Base-by-base conservation (phyloP, 345 rosid genomes). In the Eucalyptus lansdowneana region DNA sequence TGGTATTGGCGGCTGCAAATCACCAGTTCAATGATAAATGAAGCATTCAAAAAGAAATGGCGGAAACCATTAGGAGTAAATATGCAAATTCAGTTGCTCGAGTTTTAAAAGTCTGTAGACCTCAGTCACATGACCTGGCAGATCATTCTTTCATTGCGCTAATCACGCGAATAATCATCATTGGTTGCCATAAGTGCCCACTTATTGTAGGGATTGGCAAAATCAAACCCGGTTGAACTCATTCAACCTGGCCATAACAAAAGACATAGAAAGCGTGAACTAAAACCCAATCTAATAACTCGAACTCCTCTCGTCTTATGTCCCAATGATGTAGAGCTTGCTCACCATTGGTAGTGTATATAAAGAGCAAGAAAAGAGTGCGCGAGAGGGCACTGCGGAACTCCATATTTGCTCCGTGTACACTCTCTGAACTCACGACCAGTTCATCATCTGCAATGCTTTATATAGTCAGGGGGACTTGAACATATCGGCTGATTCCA, bases 1-100 rank as follows among this genome's bases (percentile, higher is more conserved):
- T 91, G 67, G 94, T 69, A 86, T 89, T 91, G 37, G 89, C 81
- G 19, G 91, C 88, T 65, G 90, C 86, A 54, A 80, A 34, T 53
- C 42, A 50, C n/a, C 42, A 22, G 10, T 16, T 88, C 12, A 88
- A 50, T 88, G 42, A 67, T 47, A 40, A 37, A 44, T 29, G 24
- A 29, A 62, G 65, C 60, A 60, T 62, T 29, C 6, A 2, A 14
- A 44, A 76, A 76, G 9, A 21, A 1, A 76, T 37, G 47, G 83
- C 47, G 3, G 83, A 40, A 76, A 21, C 83, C 45, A 40, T 19
- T 21, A 40, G 11, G 11, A 40, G 15, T 76, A 21, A 37, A 11
- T 53, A 11, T 19, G 83, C 83, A 76, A 76, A 76, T 42, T 40
- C 47, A 76, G 47, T 40, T 76, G 83, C 47, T 37, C 29, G 42